Percentiles rank a stretch among this genome's conserved stretches.
Evolutionary conservation across 1,284 basidiomycete species (phyloP).

Genomic region (Vanrija humicola): DNA sequence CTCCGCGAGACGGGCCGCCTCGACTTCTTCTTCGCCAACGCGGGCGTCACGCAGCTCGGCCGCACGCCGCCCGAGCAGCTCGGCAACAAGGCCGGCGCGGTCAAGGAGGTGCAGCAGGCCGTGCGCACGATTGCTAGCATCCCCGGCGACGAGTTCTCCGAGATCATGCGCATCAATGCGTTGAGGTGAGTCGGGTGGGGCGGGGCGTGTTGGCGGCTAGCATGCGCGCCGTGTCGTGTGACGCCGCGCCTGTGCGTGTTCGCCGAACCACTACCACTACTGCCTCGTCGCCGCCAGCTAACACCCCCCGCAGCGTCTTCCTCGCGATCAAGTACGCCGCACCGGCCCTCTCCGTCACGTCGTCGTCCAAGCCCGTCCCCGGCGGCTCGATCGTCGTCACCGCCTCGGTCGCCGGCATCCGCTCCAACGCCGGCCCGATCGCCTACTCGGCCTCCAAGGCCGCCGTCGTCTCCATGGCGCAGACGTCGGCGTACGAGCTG

Average conservation of each 20-base stretch:
- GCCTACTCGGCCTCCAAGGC: constrained; percentile 90
- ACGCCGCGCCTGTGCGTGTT: too few species aligned
- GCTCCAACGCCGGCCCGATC: constrained; percentile 76
- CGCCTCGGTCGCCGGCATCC: constrained; percentile 81
- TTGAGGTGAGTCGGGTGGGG: constrained; percentile 62
- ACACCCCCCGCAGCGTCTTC: constrained; percentile 61
- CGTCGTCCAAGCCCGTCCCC: constrained; percentile 62
- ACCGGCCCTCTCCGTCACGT: constrained; percentile 68
- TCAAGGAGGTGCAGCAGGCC: neutral
- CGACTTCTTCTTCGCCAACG: constrained; percentile 94
- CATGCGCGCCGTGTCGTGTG: too few species aligned
- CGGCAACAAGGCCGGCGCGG: neutral
- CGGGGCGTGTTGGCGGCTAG: too few species aligned
- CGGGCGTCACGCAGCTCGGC: constrained; percentile 46
- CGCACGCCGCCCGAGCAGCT: constrained; percentile 2
- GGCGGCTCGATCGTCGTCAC: constrained; percentile 86
- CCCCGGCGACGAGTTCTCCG: constrained; percentile 62
- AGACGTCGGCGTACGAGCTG: constrained; percentile 76
- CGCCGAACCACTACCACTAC: too few species aligned
- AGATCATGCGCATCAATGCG: constrained; percentile 73
- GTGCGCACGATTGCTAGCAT: neutral
- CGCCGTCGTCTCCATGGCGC: constrained; percentile 80
- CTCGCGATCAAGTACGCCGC: constrained; percentile 85
- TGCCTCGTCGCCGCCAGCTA: neutral
- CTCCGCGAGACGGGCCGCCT: constrained; percentile 75